Evolutionary conservation across 805 yeast species (phyloP).

Genomic region (Saccharomycopsis fermentans): DNA sequence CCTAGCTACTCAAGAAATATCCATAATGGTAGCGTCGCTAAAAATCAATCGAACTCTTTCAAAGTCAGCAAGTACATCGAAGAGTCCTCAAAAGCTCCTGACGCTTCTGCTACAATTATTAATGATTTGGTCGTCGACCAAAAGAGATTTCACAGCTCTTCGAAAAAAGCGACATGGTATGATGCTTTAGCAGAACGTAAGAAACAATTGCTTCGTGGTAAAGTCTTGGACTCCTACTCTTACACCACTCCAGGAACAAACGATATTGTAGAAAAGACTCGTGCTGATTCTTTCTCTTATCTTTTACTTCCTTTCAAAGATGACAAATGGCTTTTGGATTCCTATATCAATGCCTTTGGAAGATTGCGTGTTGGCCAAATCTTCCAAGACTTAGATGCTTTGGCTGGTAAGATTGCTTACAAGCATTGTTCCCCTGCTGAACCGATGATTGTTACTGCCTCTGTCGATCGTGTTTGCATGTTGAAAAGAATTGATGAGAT

Average conservation of each 20-base stretch:
- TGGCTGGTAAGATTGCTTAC: conserved; percentile 90
- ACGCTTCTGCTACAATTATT: conserved; percentile 17
- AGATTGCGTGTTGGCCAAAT: conserved; percentile 84
- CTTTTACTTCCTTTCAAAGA: conserved; percentile 72
- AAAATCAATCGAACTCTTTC: neutral
- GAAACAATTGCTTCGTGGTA: conserved; percentile 63
- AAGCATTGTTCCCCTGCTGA: conserved; percentile 91
- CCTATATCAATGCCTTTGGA: conserved; percentile 86
- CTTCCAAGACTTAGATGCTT: conserved; percentile 87
- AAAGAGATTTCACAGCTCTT: conserved; percentile 6
- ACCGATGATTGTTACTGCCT: conserved; percentile 92
- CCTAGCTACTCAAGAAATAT: neutral
- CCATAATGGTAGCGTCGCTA: neutral
- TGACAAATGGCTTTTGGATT: conserved; percentile 73
- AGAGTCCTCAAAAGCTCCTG: conserved; percentile 16
- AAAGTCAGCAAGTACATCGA: conserved; percentile 13
- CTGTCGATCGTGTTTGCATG: conserved; percentile 85
- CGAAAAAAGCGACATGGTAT: conserved; percentile 62
- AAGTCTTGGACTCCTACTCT: conserved; percentile 56
- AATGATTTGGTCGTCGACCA: conserved; percentile 12
- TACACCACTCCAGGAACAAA: conserved; percentile 66
- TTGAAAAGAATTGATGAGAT: conserved; percentile 76
- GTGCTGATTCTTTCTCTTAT: conserved; percentile 67
- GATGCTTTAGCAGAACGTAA: conserved; percentile 71
- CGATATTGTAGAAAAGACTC: conserved; percentile 59